Conservation (phyloP, 345 rosid genomes). For the Dipteronia sinensis region DNA sequence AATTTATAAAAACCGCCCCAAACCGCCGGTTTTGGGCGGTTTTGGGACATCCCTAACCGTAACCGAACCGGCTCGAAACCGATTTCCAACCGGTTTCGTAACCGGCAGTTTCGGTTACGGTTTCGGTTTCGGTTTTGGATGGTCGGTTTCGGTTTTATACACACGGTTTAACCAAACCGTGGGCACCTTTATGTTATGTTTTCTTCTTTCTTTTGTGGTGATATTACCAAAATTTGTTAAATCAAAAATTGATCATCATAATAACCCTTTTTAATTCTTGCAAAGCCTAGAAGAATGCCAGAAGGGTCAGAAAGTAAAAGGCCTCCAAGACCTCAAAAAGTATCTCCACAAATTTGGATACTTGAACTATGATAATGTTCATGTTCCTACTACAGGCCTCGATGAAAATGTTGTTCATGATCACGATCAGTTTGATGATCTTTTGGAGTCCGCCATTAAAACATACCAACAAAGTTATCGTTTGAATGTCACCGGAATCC, state of each 20-base stretch:
- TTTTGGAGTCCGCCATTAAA: slow-evolving; percentile 14
- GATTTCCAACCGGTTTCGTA: no score
- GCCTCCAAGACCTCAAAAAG: slow-evolving; percentile 8
- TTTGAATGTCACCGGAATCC: slow-evolving; percentile 23
- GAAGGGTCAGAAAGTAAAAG: background rate
- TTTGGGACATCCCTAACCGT: no score
- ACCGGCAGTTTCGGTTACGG: no score
- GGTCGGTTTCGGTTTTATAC: no score
- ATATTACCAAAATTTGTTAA: background rate
- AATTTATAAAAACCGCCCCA: no score
- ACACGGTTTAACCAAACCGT: no score
- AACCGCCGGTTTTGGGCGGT: no score
- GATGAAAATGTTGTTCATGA: background rate
- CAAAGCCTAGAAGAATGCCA: slow-evolving; percentile 9
- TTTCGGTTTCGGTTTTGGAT: no score
- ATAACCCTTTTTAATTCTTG: background rate
- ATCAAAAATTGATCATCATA: background rate
- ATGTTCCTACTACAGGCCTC: background rate
- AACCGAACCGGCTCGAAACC: no score
- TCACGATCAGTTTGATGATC: background rate
- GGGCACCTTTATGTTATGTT: background rate
- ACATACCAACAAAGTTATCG: slow-evolving; percentile 16
- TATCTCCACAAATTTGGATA: slow-evolving; percentile 24
- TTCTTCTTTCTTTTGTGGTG: background rate
- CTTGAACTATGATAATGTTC: background rate